Conservation (phyloP, 257 asterid species). For the Scutellaria galericulata region DNA sequence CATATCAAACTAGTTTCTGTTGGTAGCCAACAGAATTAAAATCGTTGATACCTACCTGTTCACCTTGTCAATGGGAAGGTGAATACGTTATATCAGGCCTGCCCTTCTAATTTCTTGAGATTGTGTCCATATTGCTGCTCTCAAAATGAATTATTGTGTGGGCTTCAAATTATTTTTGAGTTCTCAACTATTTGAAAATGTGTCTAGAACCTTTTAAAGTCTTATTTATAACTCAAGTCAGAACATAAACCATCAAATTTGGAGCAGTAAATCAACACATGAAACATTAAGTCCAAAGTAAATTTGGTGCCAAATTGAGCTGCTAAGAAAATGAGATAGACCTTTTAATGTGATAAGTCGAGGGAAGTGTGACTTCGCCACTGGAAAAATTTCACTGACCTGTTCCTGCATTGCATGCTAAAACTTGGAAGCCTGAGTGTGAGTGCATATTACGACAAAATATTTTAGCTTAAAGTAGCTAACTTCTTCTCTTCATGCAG, state of each 20-base stretch:
- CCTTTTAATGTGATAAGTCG: conserved; percentile 4
- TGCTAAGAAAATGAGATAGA: conserved; percentile 19
- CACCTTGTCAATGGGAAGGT: conserved; percentile 2
- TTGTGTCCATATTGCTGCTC: conserved; percentile 13
- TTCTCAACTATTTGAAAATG: neutral
- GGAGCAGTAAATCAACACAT: neutral
- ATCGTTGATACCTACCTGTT: conserved; percentile 10
- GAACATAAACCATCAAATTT: conserved; percentile 17
- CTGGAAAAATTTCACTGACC: conserved; percentile 14
- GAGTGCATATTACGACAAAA: conserved; percentile 1
- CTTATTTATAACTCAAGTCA: conserved; percentile 16
- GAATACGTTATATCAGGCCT: conserved; percentile 1
- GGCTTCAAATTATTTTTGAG: neutral
- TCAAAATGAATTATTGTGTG: conserved; percentile 6
- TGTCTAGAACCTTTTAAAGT: conserved; percentile 1
- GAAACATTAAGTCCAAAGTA: conserved; percentile 12
- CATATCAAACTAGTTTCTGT: neutral
- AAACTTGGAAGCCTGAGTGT: conserved; percentile 6
- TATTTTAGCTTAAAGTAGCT: conserved; percentile 24
- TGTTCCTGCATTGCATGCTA: conserved; percentile 1
- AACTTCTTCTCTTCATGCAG: conserved; percentile 55
- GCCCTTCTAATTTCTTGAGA: neutral
- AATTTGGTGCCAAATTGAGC: conserved; percentile 5
- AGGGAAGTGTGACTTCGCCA: conserved; percentile 12
- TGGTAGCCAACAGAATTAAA: neutral